These are phyloP conservation scores for Exophiala bonariae DNA, from an alignment of 2,329 filamentous ascomycete species.

Conservation along the genomic window DNA sequence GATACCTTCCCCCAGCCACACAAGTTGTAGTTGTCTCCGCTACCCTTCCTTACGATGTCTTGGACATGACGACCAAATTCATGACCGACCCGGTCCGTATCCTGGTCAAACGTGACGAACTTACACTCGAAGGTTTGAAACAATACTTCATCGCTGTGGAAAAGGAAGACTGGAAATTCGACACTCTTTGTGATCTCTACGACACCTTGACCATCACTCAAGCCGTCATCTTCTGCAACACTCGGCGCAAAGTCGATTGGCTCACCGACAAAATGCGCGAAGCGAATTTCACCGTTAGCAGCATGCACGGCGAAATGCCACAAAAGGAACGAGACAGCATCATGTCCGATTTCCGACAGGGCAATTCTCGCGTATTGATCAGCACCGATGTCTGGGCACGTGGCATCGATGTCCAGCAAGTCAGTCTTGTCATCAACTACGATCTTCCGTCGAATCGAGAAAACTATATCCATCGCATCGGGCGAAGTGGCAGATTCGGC, in stretches of 20 bases:
- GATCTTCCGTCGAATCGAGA: slow-evolving; percentile 97
- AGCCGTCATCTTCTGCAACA: slow-evolving; percentile 99
- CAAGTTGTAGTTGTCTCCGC: slow-evolving; percentile 98
- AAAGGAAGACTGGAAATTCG: slow-evolving; percentile 99
- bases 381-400: slow-evolving; percentile 97
- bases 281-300: slow-evolving; percentile 96
- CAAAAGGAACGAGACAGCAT: slow-evolving; percentile 98
- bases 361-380: slow-evolving; percentile 92
- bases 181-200: slow-evolving; percentile 97
- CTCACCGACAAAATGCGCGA: slow-evolving; percentile 99
- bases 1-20: slow-evolving; percentile 91
- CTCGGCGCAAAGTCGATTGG: slow-evolving; percentile 98
- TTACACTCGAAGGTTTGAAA: slow-evolving; percentile 95
- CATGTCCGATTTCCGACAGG: slow-evolving; percentile 98
- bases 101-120: slow-evolving; percentile 95
- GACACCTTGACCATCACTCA: slow-evolving; percentile 98
- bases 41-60: slow-evolving; percentile 93
- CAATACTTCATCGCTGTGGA: slow-evolving; percentile 99
- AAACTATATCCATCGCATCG: slow-evolving; percentile 99
- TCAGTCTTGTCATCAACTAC: slow-evolving; percentile 98
- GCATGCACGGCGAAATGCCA: slow-evolving; percentile 99
- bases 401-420: slow-evolving; percentile 98
- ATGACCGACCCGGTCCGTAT: slow-evolving; percentile 98
- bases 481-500: slow-evolving; percentile 90
- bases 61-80: slow-evolving; percentile 99